A percentile compares a stretch with the other conserved stretches of the same genome.
These are phyloP conservation scores for Coemansia reversa DNA, from an alignment of 192 early-diverging fungal species.

Conservation along the genomic window DNA sequence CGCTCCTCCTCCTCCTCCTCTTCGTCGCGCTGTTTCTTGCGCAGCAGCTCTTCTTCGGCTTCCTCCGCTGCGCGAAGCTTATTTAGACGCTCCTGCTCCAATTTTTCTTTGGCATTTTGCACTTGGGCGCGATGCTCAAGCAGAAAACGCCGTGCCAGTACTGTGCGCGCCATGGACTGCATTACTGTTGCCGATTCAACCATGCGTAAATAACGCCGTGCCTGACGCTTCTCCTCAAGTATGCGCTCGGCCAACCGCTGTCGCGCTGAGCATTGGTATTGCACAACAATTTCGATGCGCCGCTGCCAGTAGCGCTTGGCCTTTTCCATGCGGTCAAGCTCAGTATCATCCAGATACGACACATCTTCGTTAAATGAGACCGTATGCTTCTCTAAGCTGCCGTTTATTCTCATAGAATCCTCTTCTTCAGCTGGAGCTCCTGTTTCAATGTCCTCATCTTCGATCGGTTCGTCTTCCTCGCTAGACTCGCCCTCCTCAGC, in stretches of 20 bases:
- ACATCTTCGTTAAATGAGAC: constrained; percentile 20
- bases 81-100: constrained; percentile 12
- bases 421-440: constrained; percentile 37
- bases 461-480: constrained; percentile 5
- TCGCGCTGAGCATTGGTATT: constrained; percentile 52
- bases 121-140: constrained; percentile 15
- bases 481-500: constrained; percentile 22
- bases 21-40: constrained; percentile 2
- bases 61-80: constrained; percentile 7
- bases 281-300: constrained; percentile 52
- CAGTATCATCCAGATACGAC: constrained; percentile 41
- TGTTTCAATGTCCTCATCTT: not conserved
- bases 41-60: constrained; percentile 30
- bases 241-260: constrained; percentile 54
- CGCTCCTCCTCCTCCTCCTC: constrained; percentile 11
- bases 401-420: constrained; percentile 5
- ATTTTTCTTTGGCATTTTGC: constrained; percentile 11
- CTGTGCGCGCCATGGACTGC: constrained; percentile 62
- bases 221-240: constrained; percentile 53
- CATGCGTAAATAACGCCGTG: constrained; percentile 57
- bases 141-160: constrained; percentile 52
- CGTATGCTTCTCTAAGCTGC: not conserved
- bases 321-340: constrained; percentile 41
- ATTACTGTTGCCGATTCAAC: constrained; percentile 49
- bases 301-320: constrained; percentile 55